Base-by-base conservation (phyloP, 2,329 filamentous ascomycete species). In the Talaromyces atroroseus region DNA sequence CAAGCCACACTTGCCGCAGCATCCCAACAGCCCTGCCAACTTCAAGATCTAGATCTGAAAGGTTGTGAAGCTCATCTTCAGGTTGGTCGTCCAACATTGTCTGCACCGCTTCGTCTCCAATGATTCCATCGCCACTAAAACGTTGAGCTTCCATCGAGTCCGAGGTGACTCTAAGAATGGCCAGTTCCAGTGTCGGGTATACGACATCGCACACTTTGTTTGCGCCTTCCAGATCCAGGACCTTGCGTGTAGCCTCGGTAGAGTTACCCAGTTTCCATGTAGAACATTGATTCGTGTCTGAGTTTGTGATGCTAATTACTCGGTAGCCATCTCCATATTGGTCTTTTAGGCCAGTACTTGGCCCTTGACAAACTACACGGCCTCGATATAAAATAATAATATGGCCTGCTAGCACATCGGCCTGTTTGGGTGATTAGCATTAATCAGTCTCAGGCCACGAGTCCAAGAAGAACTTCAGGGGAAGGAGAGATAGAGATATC, bases 131-230 rank as follows among this genome's bases (percentile, higher is more conserved):
- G n/a, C 34, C 49, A 7, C 34, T n/a, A n/a, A n/a, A n/a, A n/a
- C n/a, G n/a, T n/a, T n/a, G n/a, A n/a, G n/a, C n/a, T n/a, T n/a
- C 38, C 11, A 44, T 52, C 12, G 49, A 32, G 11, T 44, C 49
- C 5, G 49, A 52, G 14, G 38, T 52, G 36, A 52, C 38, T 61
- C 89, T 86, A 23, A 96, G 75, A 71, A 96, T 96, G 0, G 96
- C 91, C 63, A 96, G 91, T 68, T 96, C 92, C 42, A 96, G 91
- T 0, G 90, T 95, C 0, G 92, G 92, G 0, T 90, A 90, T 16
- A 88, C 88, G 62, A 96, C 88, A 57, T 91, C 86, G 68, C 95
- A 96, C 20, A 44, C 12, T 57, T 95, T 88, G 16, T 79, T 78
- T 42, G 95, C 80, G 0, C 84, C 83, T 1, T 79, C 76, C 1